Evolutionary conservation across 2,329 filamentous ascomycete genomes (phyloP).

Genomic region (Penicillium nordicum): DNA sequence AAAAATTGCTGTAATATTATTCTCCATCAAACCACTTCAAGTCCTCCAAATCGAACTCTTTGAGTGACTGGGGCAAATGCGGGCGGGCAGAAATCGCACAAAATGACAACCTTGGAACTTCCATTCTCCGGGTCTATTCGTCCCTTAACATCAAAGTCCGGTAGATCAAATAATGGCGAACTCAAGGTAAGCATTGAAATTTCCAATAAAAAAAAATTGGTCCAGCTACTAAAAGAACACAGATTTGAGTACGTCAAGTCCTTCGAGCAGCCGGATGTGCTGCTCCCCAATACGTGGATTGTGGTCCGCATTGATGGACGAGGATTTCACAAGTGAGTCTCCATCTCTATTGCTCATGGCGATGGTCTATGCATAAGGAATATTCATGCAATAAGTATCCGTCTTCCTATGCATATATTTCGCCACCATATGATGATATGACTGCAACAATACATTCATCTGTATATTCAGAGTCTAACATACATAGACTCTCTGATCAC

Average conservation of each 20-base stretch:
- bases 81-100: conserved; percentile 21
- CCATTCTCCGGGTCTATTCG: conserved; percentile 1
- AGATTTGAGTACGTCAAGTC: conserved; percentile 92
- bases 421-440: background rate
- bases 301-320: conserved; percentile 91
- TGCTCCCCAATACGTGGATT: conserved; percentile 92
- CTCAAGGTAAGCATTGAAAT: conserved; percentile 31
- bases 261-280: conserved; percentile 77
- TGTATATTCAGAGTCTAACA: background rate
- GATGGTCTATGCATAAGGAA: background rate
- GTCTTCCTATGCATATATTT: background rate
- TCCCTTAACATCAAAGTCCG: conserved; percentile 3
- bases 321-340: conserved; percentile 81
- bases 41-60: background rate
- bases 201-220: background rate
- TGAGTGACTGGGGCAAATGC: conserved; percentile 2
- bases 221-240: conserved; percentile 1
- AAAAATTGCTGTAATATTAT: background rate
- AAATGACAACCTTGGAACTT: conserved; percentile 12
- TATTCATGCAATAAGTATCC: background rate
- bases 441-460: background rate
- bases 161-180: conserved; percentile 32
- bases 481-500: conserved; percentile 68
- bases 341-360: background rate
- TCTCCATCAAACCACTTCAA: background rate